Evolutionary conservation across 257 asterid genomes (phyloP), one percentile per base, ranked within the genome.

Genomic region (Coffea canephora): DNA sequence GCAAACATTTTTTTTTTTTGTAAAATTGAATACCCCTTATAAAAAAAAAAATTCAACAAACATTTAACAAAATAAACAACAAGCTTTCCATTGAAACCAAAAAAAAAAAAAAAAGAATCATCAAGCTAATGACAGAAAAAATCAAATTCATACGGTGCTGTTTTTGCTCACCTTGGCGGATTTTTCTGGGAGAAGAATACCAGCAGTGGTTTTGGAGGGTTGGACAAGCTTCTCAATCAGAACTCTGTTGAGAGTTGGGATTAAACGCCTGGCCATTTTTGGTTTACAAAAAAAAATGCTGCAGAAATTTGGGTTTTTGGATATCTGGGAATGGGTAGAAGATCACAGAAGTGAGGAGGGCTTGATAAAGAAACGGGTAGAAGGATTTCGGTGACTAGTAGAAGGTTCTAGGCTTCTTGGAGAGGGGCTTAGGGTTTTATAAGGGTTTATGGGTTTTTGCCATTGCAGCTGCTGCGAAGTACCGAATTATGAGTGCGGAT

Each of bases 141-240:
- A 71, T 21, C 43, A 55, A 54, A 25, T n/a, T 23, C 8, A 18
- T 48, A 48, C 8, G 2, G 10, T 48, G 3, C 27, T 19, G 19
- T 55, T 57, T 21, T 59, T 7, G 31, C 73, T 48, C 66, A 94
- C 98, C 97, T 93, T 90, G 80, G 93, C 74, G 13, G 97, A 87
- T 54, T 86, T 90, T 73, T 95, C 98, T 1, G 98, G 98, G 61
- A 95, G 97, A 79, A 95, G 97, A 77, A 95, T 93, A 25, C 98
- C 98, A 23, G 93, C 89, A 16, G 89, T 73, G 79, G 98, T 93
- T 86, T 93, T 93, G 76, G 98, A 84, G 41, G 98, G 98, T 34
- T 91, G 90, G n/a, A 84, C 74, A 57, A 91, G 80, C 77, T 95
- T 95, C 89, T 95, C 98, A n/a, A 95, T 85, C 6, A 95, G 92